Base-by-base conservation (phyloP, 2,329 filamentous ascomycete species). In the Colletotrichum ledebouriae region DNA sequence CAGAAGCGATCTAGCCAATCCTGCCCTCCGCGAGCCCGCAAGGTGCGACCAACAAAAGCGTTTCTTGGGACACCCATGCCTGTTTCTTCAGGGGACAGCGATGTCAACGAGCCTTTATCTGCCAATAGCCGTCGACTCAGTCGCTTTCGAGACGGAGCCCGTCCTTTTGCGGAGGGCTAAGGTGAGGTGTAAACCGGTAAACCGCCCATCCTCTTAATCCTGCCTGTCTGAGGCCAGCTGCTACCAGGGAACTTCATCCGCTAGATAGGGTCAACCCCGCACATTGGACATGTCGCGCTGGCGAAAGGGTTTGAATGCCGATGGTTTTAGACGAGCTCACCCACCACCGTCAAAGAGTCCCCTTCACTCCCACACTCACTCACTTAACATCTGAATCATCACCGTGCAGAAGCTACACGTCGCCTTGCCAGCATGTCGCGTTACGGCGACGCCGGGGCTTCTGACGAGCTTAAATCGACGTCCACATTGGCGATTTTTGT, bases 181-280 rank as follows among this genome's bases (percentile, higher is more conserved):
- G 17, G 1, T 17, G 17, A 17, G 17, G 17, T 17, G 17, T 17
- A 17, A 17, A 17, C 17, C 17, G 17, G 17, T 17, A 17, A 17
- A 17, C 17, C 17, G 17, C 17, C 17, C 17, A 5, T 17, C 49
- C 12, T 22, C 22, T 3, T 4, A 22, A 15, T 17, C 37, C 33
- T 9, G 11, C 44, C 52, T 60, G 46, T 22, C 33, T 15, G 37
- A 13, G 17, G 29, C 47, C 49, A 15, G 20, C 33, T 25, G 41
- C 22, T 39, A 65, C 20, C 17, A 33, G 15, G 15, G 20, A 22
- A 17, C 15, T 56, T 42, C n/a, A 37, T 22, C 42, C 25, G 34
- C 20, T 33, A 13, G 49, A 56, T 47, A 17, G 50, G 57, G 50
- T 41, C 58, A 29, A 47, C 64, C 64, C 64, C 52, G 58, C 63